Conservation (phyloP, 208 protist genomes). For the Leishmania mexicana region DNA sequence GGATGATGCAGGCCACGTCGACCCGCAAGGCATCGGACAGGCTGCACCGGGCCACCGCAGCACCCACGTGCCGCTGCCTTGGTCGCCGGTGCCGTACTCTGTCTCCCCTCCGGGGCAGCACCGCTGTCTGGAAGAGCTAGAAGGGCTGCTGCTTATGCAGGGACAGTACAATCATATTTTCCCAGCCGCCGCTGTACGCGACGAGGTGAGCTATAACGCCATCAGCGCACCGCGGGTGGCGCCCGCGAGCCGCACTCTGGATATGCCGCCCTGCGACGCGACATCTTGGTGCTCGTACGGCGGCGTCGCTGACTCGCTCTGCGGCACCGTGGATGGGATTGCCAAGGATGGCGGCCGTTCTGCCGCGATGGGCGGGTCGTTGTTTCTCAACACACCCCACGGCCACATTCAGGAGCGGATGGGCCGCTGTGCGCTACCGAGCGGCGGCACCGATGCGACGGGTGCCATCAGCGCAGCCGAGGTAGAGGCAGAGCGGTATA, state of each 20-base stretch:
- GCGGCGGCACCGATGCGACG: neutral
- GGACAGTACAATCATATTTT: conserved; percentile 7
- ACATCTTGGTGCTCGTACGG: neutral
- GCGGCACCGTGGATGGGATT: neutral
- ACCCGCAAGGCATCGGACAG: neutral
- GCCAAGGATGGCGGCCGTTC: neutral
- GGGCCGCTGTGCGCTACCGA: neutral
- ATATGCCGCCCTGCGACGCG: neutral
- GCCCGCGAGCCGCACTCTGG: neutral
- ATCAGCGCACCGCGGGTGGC: neutral
- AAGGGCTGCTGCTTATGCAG: conserved; percentile 18
- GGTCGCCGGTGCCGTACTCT: neutral
- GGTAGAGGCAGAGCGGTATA: conserved; percentile 33
- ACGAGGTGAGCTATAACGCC: neutral
- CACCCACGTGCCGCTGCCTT: neutral
- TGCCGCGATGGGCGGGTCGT: neutral
- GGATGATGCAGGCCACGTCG: neutral
- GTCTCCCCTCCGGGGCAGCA: neutral
- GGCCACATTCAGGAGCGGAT: neutral
- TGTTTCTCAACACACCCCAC: neutral
- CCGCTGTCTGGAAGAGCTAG: conserved; percentile 12
- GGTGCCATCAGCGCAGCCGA: neutral
- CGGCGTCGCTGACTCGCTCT: neutral
- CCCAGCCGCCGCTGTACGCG: no score
- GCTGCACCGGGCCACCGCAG: neutral